Percentiles rank a stretch among this genome's conserved stretches.
phyloP scores from a whole-genome alignment of 495 filamentous ascomycete species.

The Astrothelium subdiscretum region DNA sequence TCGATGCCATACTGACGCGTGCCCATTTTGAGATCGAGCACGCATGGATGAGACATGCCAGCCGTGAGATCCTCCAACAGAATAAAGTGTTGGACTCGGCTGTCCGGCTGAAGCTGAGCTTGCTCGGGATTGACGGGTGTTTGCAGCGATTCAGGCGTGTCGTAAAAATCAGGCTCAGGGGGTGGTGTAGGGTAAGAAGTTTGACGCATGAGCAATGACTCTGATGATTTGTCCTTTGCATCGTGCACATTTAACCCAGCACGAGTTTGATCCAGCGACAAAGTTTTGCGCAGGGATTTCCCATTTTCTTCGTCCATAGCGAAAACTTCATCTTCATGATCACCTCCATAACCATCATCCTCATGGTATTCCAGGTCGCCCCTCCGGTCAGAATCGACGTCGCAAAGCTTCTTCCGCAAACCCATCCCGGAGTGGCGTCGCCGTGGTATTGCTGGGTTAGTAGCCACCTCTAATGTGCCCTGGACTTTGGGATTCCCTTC shows the following conservation, averaged over 20 bases:
- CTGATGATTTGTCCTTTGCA: background rate
- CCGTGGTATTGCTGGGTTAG: slow-evolving; percentile 16
- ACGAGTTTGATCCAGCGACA: background rate
- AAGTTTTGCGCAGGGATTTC: background rate
- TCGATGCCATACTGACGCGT: slow-evolving; percentile 98
- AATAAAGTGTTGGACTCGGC: slow-evolving; percentile 82
- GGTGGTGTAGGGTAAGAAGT: background rate
- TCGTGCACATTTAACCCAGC: background rate
- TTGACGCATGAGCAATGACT: background rate
- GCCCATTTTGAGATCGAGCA: slow-evolving; percentile 97
- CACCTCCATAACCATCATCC: slow-evolving; percentile 73
- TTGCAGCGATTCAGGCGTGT: background rate
- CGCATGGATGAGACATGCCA: slow-evolving; percentile 91
- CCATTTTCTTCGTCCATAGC: slow-evolving; percentile 52
- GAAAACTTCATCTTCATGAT: slow-evolving; percentile 65
- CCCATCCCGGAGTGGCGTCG: slow-evolving; percentile 73
- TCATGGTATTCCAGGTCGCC: slow-evolving; percentile 75
- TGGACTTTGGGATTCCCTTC: background rate
- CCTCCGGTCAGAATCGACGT: slow-evolving; percentile 46
- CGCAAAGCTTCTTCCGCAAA: slow-evolving; percentile 54
- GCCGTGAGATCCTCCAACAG: slow-evolving; percentile 94
- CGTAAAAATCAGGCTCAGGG: background rate
- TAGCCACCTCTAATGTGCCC: background rate
- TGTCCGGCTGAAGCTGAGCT: slow-evolving; percentile 55
- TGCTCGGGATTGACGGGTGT: slow-evolving; percentile 63